Base-by-base conservation (phyloP, 2,329 filamentous ascomycete genomes). In the Paracorniculantispora psalliotae region DNA sequence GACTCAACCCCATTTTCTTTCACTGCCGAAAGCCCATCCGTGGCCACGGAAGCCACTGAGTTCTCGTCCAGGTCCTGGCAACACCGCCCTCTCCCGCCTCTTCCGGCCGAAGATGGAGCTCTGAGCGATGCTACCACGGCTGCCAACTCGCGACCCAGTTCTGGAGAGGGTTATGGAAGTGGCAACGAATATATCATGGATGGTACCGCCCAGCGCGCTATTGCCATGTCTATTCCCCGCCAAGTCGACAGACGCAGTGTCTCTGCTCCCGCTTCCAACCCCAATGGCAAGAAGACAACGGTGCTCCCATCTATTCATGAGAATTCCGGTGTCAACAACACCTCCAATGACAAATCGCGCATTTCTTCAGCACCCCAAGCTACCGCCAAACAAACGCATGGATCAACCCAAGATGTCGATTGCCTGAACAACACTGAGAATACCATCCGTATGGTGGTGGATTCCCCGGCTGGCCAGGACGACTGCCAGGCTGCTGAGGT, bases 371-470 rank as follows among this genome's bases (percentile, higher is more conserved):
- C 77, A 10, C 77, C 79, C 17, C 68, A 74, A 48, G 71, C 69
- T 10, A 65, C 67, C n/a, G 64, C 66, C 15, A 72, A 64, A 61
- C 66, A 62, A 48, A 62, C 63, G 15, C 63, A 62, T 46, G 74
- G 75, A n/a, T 67, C 67, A 56, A 68, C 69, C 43, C 69, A 65
- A 15, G 74, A 72, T 13, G 65, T 81, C 7, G 74, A 79, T 26
- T 80, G 77, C 63, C 68, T 83, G 8, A 73, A 75, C 51, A 73
- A 71, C 33, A 75, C 75, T 2, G 76, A 80, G 59, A 76, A 80
- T 52, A 83, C 80, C 0, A 84, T 84, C 64, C 79, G 81, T 6
- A 68, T 84, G 5, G 81, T 84, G n/a, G 39, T 47, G 26, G 56
- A 59, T 41, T 71, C 78, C 59, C 81, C 81, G 3, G 77, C 79